Evolutionary conservation across 2,329 filamentous ascomycete genomes (phyloP), one percentile per base, ranked within the genome.

Genomic region (Colletotrichum sp.): DNA sequence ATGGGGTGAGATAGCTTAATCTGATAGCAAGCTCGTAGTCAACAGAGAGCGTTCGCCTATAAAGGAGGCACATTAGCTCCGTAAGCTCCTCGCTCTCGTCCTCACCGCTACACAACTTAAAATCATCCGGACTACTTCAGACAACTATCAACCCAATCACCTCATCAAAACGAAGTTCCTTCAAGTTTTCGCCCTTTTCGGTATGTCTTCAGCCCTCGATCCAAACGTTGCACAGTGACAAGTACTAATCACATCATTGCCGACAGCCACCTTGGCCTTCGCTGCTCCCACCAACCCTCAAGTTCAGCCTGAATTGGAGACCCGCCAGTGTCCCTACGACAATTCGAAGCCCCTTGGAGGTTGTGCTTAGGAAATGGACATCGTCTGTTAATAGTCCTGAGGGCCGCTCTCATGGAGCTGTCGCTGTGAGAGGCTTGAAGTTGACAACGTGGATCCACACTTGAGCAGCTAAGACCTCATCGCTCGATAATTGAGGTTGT

Each of bases 381-480:
- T 21, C 43, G 8, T 21, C 18, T 21, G 6, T 36, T 16, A 7
- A 52, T 21, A 1, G 43, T 52, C n/a, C 43, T 3, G 5, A 12
- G 38, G 38, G 18, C 38, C 9, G 18, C 8, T 12, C 10, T 48
- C 6, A 52, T 8, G 10, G 43, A 21, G 10, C n/a, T 52, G 43
- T 21, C 43, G 43, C 43, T 21, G 43, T 52, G n/a, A n/a, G n/a
- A 52, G 43, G 43, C 43, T 48, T 48, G 9, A 0, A 3, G 1
- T 21, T 21, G 9, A 21, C n/a, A 48, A 21, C 6, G n/a, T 21
- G 7, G 15, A 48, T 21, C 6, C n/a, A 13, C 18, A 21, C 10
- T 52, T 52, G 0, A 52, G 3, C 1, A 21, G n/a, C 43, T 52
- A 13, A 0, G 0, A 21, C 10, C n/a, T 52, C 6, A 21, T 48